A percentile compares a stretch with the other conserved stretches of the same genome.
phyloP scores from a whole-genome alignment of 495 filamentous ascomycete species.

The Opeltia flavorubescens region DNA sequence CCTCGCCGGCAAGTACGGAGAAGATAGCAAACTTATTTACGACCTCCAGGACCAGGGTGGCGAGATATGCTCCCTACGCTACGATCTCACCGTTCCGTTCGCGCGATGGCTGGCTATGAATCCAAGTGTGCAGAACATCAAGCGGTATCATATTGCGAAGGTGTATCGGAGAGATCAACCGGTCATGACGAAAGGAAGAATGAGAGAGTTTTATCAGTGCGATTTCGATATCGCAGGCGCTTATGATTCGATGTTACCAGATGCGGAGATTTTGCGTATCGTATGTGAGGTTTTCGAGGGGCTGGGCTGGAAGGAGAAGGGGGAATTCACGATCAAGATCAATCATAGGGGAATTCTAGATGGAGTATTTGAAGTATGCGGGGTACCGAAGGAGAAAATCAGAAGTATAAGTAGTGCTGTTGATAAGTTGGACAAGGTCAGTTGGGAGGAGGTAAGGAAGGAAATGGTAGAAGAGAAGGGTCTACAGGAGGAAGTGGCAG shows the following conservation, averaged over 20 bases:
- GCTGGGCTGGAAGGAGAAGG: conserved; percentile 49
- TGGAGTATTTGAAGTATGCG: conserved; percentile 79
- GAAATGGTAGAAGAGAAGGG: conserved; percentile 94
- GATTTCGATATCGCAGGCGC: conserved; percentile 90
- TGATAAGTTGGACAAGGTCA: conserved; percentile 89
- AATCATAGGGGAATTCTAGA: conserved; percentile 94
- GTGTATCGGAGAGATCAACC: conserved; percentile 74
- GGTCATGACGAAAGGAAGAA: conserved; percentile 74
- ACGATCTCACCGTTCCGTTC: conserved; percentile 86
- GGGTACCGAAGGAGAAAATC: conserved; percentile 76
- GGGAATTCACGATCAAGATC: conserved; percentile 72
- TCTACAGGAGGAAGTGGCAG: conserved; percentile 55
- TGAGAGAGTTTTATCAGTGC: conserved; percentile 97
- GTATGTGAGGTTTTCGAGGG: conserved; percentile 64
- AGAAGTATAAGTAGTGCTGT: conserved; percentile 80
- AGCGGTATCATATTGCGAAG: conserved; percentile 81
- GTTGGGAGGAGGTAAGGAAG: conserved; percentile 78
- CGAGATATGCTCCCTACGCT: conserved; percentile 71
- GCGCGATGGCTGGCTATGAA: conserved; percentile 84
- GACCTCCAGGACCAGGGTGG: conserved; percentile 77
- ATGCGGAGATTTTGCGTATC: conserved; percentile 83
- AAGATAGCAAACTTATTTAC: conserved; percentile 85
- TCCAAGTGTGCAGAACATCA: conserved; percentile 55
- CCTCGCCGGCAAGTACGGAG: conserved; percentile 78
- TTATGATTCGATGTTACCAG: conserved; percentile 89